A percentile compares a stretch with the other conserved stretches of the same genome.
These are phyloP conservation scores for Euptelea pleiosperma DNA, from an alignment of 164 flowering plant species.

Conservation along the genomic window DNA sequence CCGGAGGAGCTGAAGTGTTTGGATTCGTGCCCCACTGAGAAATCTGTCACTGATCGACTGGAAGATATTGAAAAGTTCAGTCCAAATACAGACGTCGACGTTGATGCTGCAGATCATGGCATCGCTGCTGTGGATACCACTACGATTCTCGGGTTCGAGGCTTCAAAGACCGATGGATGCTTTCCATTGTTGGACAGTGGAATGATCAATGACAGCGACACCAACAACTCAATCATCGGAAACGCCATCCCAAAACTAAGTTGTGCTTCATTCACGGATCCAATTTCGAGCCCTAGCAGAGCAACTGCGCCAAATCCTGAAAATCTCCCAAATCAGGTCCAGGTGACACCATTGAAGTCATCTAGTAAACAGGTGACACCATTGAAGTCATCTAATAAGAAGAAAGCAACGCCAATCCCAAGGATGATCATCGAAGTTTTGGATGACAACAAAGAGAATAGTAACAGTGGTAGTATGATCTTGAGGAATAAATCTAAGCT, in stretches of 20 bases:
- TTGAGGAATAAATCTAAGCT: not conserved
- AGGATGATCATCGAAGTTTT: conserved; percentile 10
- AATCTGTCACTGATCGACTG: not conserved
- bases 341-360: conserved; percentile 18
- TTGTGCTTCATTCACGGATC: too few relatives aligned
- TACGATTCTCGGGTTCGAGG: not conserved
- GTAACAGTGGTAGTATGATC: conserved; percentile 12
- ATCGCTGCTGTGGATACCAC: not conserved
- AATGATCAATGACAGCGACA: not conserved
- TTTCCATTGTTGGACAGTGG: not conserved
- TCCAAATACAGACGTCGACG: not conserved
- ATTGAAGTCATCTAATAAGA: conserved; percentile 18
- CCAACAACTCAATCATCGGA: too few relatives aligned
- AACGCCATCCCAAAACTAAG: too few relatives aligned
- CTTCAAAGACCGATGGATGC: not conserved
- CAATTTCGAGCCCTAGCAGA: conserved; percentile 5
- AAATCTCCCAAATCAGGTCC: conserved; percentile 3
- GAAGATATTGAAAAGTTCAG: not conserved
- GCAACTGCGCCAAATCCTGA: not conserved
- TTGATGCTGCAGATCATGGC: not conserved
- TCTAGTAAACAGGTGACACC: conserved; percentile 21
- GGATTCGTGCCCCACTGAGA: too few relatives aligned
- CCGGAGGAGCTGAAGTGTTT: too few relatives aligned
- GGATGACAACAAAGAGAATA: conserved; percentile 32
- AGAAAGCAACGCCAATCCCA: conserved; percentile 10